Conservation (phyloP, 1,284 basidiomycete species). For the Neolentinus lepideus region DNA sequence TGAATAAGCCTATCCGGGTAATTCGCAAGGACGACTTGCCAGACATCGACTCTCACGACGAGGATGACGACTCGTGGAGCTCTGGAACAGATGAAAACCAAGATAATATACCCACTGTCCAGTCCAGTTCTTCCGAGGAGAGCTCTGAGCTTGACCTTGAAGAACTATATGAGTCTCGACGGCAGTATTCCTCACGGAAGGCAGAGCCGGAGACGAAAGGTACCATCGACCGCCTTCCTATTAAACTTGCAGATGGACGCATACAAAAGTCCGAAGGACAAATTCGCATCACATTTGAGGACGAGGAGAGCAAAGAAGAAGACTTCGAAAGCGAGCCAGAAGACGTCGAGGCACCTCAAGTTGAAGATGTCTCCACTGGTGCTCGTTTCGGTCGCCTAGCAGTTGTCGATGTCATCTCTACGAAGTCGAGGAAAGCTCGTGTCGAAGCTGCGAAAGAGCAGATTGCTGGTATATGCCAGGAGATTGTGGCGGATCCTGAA, state of each 20-base stretch:
- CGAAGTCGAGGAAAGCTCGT: constrained; percentile 59
- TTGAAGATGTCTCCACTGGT: constrained; percentile 68
- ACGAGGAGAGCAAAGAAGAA: constrained; percentile 29
- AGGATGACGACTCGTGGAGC: constrained; percentile 51
- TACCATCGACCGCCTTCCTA: constrained; percentile 70
- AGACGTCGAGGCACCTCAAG: constrained; percentile 23
- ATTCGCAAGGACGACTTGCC: constrained; percentile 49
- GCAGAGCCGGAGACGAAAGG: constrained; percentile 36
- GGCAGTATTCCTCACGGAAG: constrained; percentile 37
- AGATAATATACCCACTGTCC: neutral
- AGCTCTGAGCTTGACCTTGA: constrained; percentile 53
- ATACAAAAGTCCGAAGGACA: constrained; percentile 41
- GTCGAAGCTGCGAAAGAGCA: constrained; percentile 84
- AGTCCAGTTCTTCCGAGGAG: neutral
- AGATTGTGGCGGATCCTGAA: constrained; percentile 82
- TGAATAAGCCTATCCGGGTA: constrained; percentile 52
- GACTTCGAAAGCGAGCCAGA: constrained; percentile 33
- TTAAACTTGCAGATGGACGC: constrained; percentile 77
- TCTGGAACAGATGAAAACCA: constrained; percentile 27
- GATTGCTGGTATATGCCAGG: constrained; percentile 84
- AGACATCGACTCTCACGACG: constrained; percentile 53
- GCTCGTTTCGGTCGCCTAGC: constrained; percentile 78
- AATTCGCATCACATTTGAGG: constrained; percentile 18
- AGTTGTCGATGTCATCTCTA: constrained; percentile 68
- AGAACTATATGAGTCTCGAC: constrained; percentile 69